Evolutionary conservation across 2,329 filamentous ascomycete species (phyloP).

Genomic region (Hymenoscyphus albidus): DNA sequence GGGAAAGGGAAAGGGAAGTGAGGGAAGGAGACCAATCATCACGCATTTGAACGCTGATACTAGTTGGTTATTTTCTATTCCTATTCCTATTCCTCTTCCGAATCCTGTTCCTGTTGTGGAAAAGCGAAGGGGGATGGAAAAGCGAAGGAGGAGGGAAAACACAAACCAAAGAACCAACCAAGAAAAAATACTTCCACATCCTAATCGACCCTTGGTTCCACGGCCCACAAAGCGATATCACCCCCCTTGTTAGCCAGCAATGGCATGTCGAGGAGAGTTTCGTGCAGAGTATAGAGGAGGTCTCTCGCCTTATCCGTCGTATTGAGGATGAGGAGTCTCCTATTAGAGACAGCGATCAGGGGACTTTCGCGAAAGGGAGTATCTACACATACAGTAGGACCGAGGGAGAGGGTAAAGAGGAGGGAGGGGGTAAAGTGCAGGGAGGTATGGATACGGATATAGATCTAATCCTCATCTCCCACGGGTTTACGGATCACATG

Average conservation of each 20-base stretch:
- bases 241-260: conserved; percentile 62
- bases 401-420: neutral
- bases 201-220: conserved; percentile 63
- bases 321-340: too few relatives aligned
- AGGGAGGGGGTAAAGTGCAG: neutral
- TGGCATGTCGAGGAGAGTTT: conserved; percentile 55
- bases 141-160: too few relatives aligned
- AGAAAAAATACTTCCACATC: conserved; percentile 53
- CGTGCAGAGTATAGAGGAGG: conserved; percentile 50
- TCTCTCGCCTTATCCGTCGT: conserved; percentile 46
- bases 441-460: conserved; percentile 34
- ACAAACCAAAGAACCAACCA: too few relatives aligned
- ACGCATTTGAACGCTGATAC: conserved; percentile 66
- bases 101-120: neutral
- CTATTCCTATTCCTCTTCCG: conserved; percentile 35
- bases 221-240: conserved; percentile 60
- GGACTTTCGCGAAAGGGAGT: neutral
- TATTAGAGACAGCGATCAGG: too few relatives aligned
- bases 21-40: conserved; percentile 45
- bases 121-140: neutral
- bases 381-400: neutral
- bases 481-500: conserved; percentile 68
- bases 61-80: conserved; percentile 63
- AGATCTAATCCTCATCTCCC: conserved; percentile 56
- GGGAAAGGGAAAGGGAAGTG: too few relatives aligned